Evolutionary conservation across 2,329 filamentous ascomycete genomes (phyloP).

Genomic region (Endothia cerciana): DNA sequence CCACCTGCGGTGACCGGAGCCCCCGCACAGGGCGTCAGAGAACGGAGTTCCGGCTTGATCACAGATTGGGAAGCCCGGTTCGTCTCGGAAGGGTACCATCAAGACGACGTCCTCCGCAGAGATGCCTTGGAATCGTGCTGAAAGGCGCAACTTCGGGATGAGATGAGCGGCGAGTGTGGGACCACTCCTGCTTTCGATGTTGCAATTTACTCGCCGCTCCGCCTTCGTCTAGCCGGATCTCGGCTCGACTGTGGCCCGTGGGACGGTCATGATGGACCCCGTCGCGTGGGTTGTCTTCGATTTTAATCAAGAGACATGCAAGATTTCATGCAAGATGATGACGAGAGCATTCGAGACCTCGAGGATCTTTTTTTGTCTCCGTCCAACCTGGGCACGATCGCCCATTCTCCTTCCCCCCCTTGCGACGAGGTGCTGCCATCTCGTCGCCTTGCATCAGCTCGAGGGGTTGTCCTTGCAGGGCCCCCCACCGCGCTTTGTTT

Average conservation of each 20-base stretch:
- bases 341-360: background rate
- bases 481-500: constrained; percentile 6
- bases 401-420: background rate
- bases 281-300: background rate
- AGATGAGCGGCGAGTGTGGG: background rate
- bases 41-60: background rate
- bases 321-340: background rate
- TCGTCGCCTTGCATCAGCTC: constrained; percentile 4
- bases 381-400: background rate
- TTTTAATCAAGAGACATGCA: constrained; percentile 1
- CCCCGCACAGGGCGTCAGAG: background rate
- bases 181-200: background rate
- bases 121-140: background rate
- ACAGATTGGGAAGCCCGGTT: background rate
- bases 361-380: background rate
- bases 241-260: background rate
- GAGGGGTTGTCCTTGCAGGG: constrained; percentile 11
- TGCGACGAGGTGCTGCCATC: constrained; percentile 2
- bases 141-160: background rate
- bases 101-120: background rate
- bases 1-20: too few species aligned
- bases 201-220: constrained; percentile 8
- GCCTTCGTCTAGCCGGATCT: constrained; percentile 3
- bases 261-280: background rate
- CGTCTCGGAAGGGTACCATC: background rate